Evolutionary conservation across 768 basidiomycete genomes (phyloP).

Genomic region (Mycena galericulata): DNA sequence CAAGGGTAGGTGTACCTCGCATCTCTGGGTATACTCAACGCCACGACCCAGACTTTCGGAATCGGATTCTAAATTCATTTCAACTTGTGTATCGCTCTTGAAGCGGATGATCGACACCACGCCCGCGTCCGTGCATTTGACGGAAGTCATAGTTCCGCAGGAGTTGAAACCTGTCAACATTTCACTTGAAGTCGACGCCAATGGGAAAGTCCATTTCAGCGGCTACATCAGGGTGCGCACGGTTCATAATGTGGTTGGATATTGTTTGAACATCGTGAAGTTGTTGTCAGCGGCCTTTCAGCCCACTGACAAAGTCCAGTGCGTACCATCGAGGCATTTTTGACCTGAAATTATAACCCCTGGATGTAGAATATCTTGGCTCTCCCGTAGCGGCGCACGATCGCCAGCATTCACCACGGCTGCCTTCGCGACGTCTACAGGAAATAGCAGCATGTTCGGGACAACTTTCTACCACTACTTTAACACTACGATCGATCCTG

Average conservation of each 20-base stretch:
- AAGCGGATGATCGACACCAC: slow-evolving; percentile 39
- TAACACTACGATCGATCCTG: slow-evolving; percentile 22
- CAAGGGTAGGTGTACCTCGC: slow-evolving; percentile 21
- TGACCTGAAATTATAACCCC: no score
- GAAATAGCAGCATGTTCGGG: slow-evolving; percentile 32
- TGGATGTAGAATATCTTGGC: slow-evolving; percentile 12
- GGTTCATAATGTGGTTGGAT: no score
- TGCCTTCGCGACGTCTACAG: not conserved
- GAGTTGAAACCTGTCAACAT: slow-evolving; percentile 32
- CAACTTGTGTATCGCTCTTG: slow-evolving; percentile 32
- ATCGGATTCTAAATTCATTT: slow-evolving; percentile 17
- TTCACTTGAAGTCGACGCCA: slow-evolving; percentile 11
- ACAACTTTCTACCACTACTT: slow-evolving; percentile 31
- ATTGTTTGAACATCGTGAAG: no score
- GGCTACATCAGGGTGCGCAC: slow-evolving; percentile 25
- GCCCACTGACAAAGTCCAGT: not conserved
- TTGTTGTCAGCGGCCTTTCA: slow-evolving; percentile 7
- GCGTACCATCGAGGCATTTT: not conserved
- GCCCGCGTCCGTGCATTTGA: slow-evolving; percentile 32
- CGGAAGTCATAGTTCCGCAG: slow-evolving; percentile 30
- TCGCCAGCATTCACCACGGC: not conserved
- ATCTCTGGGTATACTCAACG: not conserved
- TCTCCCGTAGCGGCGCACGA: slow-evolving; percentile 2
- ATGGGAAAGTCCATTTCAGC: slow-evolving; percentile 13
- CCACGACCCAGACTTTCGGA: not conserved